Conservation (phyloP, 805 yeast species). For the Schwanniomyces vanrijiae region DNA sequence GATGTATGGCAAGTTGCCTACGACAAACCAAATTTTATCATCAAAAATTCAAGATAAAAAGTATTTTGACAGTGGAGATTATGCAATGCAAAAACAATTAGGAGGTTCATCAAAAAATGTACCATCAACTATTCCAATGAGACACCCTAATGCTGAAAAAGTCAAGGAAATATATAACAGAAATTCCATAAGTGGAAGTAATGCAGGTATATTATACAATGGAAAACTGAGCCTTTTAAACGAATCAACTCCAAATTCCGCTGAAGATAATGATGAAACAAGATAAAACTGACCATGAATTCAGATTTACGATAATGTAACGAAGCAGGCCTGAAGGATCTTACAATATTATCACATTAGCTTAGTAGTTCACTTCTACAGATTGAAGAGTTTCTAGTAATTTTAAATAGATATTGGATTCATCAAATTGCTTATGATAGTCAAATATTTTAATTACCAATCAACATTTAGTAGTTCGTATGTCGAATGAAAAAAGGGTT, state of each 20-base stretch:
- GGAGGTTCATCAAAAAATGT: constrained; percentile 25
- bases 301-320: background rate
- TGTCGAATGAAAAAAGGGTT: background rate
- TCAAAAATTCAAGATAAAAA: constrained; percentile 83
- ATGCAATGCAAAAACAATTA: constrained; percentile 67
- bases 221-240: constrained; percentile 57
- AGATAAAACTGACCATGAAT: background rate
- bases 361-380: too few species aligned
- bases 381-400: too few species aligned
- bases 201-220: constrained; percentile 42
- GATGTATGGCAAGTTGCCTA: constrained; percentile 84
- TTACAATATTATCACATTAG: too few species aligned
- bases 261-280: constrained; percentile 12
- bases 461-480: background rate
- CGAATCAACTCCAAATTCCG: constrained; percentile 40
- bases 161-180: constrained; percentile 58
- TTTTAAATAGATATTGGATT: background rate
- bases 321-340: too few species aligned
- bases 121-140: constrained; percentile 38
- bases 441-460: background rate
- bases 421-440: background rate
- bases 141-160: constrained; percentile 56
- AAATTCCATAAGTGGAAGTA: constrained; percentile 53
- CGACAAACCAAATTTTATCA: constrained; percentile 71
- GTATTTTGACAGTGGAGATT: constrained; percentile 92